Conservation (phyloP, 2,329 filamentous ascomycete genomes). For the Sclerotinia trifoliorum region DNA sequence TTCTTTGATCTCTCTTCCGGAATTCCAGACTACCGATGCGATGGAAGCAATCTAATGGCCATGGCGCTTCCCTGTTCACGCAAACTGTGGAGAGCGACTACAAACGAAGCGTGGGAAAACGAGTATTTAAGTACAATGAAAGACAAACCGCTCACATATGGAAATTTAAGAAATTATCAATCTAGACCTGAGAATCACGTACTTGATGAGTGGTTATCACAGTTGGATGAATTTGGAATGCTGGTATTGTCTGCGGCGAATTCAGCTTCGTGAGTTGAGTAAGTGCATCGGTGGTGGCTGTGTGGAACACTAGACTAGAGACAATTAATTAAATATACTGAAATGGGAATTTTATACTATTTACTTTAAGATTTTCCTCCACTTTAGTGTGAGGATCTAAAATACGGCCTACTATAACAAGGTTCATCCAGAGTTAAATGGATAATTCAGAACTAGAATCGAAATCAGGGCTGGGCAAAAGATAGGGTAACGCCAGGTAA, state of each 20-base stretch:
- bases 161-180: slow-evolving; percentile 24
- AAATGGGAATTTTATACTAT: too few species aligned
- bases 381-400: too few species aligned
- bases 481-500: too few species aligned
- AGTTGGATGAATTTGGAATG: slow-evolving; percentile 29
- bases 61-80: slow-evolving; percentile 25
- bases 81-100: slow-evolving; percentile 26
- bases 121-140: slow-evolving; percentile 17
- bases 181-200: slow-evolving; percentile 4
- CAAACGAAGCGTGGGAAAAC: slow-evolving; percentile 24
- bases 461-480: too few species aligned
- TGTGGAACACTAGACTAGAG: too few species aligned
- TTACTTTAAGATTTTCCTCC: too few species aligned
- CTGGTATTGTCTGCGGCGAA: slow-evolving; percentile 25
- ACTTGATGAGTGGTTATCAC: slow-evolving; percentile 26
- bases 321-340: too few species aligned
- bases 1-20: slow-evolving; percentile 24
- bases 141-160: slow-evolving; percentile 22
- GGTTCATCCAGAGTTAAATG: too few species aligned
- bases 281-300: too few species aligned
- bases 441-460: too few species aligned
- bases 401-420: too few species aligned
- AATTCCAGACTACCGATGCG: slow-evolving; percentile 10
- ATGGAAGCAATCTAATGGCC: slow-evolving; percentile 15
- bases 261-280: slow-evolving; percentile 12